Conservation (phyloP, 208 protist genomes). For the Herpetomonas tarakana region DNA sequence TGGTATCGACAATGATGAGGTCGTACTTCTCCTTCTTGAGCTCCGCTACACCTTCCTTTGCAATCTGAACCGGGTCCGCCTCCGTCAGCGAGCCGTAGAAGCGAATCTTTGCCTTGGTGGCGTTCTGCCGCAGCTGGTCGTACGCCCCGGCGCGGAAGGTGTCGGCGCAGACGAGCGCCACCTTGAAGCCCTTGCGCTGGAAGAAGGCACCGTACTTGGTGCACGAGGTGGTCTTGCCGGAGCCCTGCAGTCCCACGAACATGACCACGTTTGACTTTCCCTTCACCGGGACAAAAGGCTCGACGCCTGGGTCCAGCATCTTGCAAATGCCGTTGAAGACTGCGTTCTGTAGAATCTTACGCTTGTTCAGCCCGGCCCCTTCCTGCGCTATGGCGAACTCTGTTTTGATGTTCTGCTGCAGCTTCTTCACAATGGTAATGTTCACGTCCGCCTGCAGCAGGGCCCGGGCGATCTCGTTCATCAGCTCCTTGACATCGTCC, state of each 20-base stretch:
- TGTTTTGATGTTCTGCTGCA: conserved; percentile 93
- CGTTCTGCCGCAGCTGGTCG: conserved; percentile 99
- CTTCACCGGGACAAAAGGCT: conserved; percentile 95
- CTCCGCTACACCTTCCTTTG: conserved; percentile 95
- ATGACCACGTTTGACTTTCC: conserved; percentile 98
- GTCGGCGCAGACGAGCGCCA: conserved; percentile 98
- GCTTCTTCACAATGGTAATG: conserved; percentile 90
- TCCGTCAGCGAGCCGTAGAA: conserved; percentile 97
- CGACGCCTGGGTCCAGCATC: conserved; percentile 96
- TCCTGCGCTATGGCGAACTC: conserved; percentile 93
- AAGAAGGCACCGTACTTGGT: conserved; percentile 97
- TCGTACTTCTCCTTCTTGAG: conserved; percentile 96
- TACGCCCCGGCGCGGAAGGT: conserved; percentile 98
- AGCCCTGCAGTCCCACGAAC: conserved; percentile 99
- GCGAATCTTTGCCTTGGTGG: conserved; percentile 97
- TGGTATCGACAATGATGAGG: conserved; percentile 99
- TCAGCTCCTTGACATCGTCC: conserved; percentile 92
- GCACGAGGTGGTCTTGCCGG: conserved; percentile 98
- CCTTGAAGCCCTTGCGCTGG: conserved; percentile 95
- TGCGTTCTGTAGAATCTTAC: conserved; percentile 94
- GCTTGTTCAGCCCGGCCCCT: conserved; percentile 95
- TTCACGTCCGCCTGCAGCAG: conserved; percentile 98
- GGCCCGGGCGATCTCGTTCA: conserved; percentile 95
- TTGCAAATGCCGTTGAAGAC: conserved; percentile 96
- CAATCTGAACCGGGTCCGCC: conserved; percentile 96